Conservation (phyloP, 306 rosid genomes). For the Arachis hypogaea region DNA sequence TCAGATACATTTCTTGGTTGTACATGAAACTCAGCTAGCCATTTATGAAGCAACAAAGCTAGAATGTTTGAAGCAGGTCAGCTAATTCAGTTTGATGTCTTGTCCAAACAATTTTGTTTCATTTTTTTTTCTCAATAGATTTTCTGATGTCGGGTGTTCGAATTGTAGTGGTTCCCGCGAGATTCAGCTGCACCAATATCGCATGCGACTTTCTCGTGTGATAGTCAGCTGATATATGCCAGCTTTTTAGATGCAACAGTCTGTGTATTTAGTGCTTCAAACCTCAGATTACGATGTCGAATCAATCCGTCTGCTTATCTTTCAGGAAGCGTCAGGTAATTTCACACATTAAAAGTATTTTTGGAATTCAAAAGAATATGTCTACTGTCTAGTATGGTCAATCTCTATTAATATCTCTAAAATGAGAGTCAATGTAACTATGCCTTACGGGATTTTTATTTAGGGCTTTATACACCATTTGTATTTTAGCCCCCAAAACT, state of each 20-base stretch:
- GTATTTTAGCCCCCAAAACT: too few species aligned
- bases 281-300: conserved; percentile 84
- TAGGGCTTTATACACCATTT: too few species aligned
- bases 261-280: conserved; percentile 72
- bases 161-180: conserved; percentile 65
- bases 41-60: conserved; percentile 86
- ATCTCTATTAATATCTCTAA: too few species aligned
- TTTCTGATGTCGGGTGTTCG: conserved; percentile 16
- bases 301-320: conserved; percentile 87
- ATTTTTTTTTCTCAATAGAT: not conserved
- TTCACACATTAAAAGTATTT: too few species aligned
- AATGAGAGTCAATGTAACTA: too few species aligned
- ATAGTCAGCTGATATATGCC: conserved; percentile 91
- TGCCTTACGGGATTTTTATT: too few species aligned
- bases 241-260: conserved; percentile 87
- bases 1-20: conserved; percentile 83
- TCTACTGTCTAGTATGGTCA: too few species aligned
- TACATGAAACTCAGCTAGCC: conserved; percentile 94
- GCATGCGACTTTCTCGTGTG: conserved; percentile 90
- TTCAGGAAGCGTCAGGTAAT: conserved; percentile 77
- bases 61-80: conserved; percentile 79
- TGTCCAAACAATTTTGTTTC: not conserved
- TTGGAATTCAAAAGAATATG: too few species aligned
- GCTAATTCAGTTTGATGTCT: conserved; percentile 12
- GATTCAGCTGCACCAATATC: conserved; percentile 86